Evolutionary conservation across 2,329 filamentous ascomycete species (phyloP).

Genomic region (Phoma herbarum): DNA sequence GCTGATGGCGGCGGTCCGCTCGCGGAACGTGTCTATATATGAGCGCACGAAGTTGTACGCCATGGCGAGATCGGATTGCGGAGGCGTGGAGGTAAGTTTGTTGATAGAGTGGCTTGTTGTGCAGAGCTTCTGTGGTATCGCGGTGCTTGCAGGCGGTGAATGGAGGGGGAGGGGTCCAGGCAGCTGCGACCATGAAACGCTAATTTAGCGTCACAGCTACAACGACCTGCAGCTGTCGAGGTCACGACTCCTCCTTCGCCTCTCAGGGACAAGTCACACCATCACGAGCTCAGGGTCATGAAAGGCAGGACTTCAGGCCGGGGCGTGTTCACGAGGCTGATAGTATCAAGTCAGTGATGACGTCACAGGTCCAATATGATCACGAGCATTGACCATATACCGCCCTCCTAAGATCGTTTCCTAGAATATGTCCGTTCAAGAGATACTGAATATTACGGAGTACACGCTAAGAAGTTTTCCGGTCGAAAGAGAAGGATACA

Average conservation of each 20-base stretch:
- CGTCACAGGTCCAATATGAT: background rate
- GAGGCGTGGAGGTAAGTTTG: background rate
- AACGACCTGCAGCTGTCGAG: slow-evolving; percentile 9
- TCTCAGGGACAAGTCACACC: slow-evolving; percentile 1
- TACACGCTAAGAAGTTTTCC: too few relatives aligned
- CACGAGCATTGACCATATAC: too few relatives aligned
- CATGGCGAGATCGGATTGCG: slow-evolving; percentile 61
- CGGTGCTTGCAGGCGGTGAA: slow-evolving; percentile 1
- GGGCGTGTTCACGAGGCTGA: background rate
- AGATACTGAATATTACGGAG: background rate
- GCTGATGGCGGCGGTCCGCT: slow-evolving; percentile 87
- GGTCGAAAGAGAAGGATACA: background rate
- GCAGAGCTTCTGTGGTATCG: slow-evolving; percentile 6
- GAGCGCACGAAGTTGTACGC: slow-evolving; percentile 82
- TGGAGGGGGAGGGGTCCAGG: slow-evolving; percentile 16
- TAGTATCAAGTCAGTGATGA: background rate
- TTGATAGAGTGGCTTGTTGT: background rate
- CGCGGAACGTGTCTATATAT: slow-evolving; percentile 88
- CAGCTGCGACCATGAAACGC: slow-evolving; percentile 10
- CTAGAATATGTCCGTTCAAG: background rate
- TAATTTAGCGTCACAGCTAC: slow-evolving; percentile 7
- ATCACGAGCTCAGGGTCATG: slow-evolving; percentile 13
- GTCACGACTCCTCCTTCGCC: slow-evolving; percentile 1
- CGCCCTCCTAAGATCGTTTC: background rate
- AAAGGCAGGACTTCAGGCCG: too few relatives aligned